Evolutionary conservation across 331 rosid genomes (phyloP).

Genomic region (Pyracantha coccinea): DNA sequence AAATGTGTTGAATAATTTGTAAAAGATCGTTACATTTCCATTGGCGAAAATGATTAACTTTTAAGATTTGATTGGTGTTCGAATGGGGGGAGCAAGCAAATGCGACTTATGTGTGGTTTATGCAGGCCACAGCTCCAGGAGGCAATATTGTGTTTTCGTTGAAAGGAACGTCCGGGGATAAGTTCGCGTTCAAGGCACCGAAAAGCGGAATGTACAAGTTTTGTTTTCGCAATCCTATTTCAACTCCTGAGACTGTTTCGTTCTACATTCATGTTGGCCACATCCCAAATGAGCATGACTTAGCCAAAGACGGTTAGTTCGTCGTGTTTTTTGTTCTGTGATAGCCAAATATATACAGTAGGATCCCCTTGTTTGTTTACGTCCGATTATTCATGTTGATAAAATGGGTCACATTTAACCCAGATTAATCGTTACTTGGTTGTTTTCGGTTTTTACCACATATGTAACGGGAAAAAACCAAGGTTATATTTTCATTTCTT

Average conservation of each 20-base stretch:
- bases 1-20: background rate
- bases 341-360: background rate
- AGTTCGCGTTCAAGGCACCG: slow-evolving; percentile 73
- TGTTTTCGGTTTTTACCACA: background rate
- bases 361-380: too few relatives aligned
- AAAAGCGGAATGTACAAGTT: slow-evolving; percentile 79
- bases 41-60: too few relatives aligned
- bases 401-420: too few relatives aligned
- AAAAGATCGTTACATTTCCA: background rate
- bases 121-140: slow-evolving; percentile 62
- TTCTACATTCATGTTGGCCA: slow-evolving; percentile 96
- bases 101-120: background rate
- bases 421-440: background rate
- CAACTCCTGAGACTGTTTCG: slow-evolving; percentile 87
- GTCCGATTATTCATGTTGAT: too few relatives aligned
- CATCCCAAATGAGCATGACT: slow-evolving; percentile 80
- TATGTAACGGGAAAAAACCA: background rate
- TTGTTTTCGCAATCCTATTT: slow-evolving; percentile 80
- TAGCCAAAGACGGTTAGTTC: slow-evolving; percentile 70
- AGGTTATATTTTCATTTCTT: background rate
- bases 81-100: background rate
- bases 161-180: slow-evolving; percentile 86
- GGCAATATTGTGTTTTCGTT: slow-evolving; percentile 42
- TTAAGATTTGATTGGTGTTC: too few relatives aligned
- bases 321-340: background rate